Conservation (phyloP, 2,329 filamentous ascomycete genomes). For the Xylaria sp. region DNA sequence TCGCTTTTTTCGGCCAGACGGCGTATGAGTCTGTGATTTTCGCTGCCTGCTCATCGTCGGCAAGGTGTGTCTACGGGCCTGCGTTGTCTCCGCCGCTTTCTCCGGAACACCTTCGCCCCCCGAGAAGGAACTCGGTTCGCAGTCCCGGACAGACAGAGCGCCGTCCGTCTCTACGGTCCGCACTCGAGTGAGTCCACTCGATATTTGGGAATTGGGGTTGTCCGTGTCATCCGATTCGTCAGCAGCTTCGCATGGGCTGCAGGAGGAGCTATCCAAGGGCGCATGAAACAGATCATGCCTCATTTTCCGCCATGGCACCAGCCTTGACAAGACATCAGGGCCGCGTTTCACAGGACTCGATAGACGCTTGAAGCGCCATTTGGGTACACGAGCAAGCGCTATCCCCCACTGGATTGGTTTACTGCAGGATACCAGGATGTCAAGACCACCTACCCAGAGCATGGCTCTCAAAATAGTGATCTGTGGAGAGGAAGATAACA, state of each 20-base stretch:
- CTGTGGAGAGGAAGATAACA: constrained; percentile 82
- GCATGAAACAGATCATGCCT: constrained; percentile 46
- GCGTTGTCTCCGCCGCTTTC: constrained; percentile 20
- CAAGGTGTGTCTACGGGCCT: constrained; percentile 57
- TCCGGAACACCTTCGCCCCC: constrained; percentile 19
- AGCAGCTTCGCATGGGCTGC: constrained; percentile 42
- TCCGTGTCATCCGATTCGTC: constrained; percentile 41
- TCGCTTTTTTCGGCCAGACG: constrained; percentile 69
- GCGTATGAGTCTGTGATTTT: constrained; percentile 58
- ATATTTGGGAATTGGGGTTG: constrained; percentile 12
- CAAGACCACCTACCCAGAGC: constrained; percentile 82
- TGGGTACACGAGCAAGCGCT: constrained; percentile 83
- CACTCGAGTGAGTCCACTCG: constrained; percentile 26
- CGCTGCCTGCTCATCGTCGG: constrained; percentile 49
- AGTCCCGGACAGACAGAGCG: constrained; percentile 12
- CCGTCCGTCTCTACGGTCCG: constrained; percentile 30
- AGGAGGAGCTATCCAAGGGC: constrained; percentile 41
- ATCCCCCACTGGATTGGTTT: constrained; percentile 83
- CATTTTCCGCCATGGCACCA: constrained; percentile 55
- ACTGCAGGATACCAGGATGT: constrained; percentile 74
- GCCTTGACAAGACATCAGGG: constrained; percentile 46
- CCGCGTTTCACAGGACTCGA: constrained; percentile 45
- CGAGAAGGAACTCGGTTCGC: constrained; percentile 4
- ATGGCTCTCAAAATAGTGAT: constrained; percentile 83
- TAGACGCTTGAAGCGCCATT: constrained; percentile 80